These are phyloP conservation scores for Aspergillus sp. DNA, from an alignment of 2,329 filamentous ascomycete species.

Conservation along the genomic window DNA sequence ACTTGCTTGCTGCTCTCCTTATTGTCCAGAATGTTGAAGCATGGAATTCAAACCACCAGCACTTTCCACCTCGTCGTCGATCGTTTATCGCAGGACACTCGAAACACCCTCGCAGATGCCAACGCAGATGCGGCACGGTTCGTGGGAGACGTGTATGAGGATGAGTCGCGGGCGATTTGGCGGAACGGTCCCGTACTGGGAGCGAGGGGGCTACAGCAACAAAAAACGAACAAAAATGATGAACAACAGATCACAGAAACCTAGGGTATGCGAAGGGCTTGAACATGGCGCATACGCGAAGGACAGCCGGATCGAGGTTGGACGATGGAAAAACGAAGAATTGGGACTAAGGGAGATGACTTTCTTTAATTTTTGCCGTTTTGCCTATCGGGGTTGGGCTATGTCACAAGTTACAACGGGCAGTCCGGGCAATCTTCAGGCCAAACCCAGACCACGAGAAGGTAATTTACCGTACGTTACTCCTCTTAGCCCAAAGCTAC, in stretches of 20 bases:
- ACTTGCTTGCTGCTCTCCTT: constrained; percentile 48
- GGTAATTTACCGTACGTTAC: constrained; percentile 20
- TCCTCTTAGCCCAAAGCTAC: neutral
- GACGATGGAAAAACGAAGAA: constrained; percentile 17
- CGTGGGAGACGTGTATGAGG: constrained; percentile 9
- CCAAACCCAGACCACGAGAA: neutral
- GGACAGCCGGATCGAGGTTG: constrained; percentile 22
- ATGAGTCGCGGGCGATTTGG: constrained; percentile 6
- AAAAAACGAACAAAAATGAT: constrained; percentile 9
- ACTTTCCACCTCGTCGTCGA: constrained; percentile 25
- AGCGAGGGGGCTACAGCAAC: constrained; percentile 10
- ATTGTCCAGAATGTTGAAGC: constrained; percentile 47
- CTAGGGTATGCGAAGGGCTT: constrained; percentile 27
- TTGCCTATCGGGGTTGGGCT: constrained; percentile 14
- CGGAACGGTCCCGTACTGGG: constrained; percentile 2
- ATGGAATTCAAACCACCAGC: constrained; percentile 40
- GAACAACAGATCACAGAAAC: constrained; percentile 29
- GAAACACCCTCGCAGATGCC: constrained; percentile 8
- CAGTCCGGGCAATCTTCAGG: neutral
- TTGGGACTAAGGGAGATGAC: constrained; percentile 8
- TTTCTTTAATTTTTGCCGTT: constrained; percentile 12
- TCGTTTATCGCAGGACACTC: constrained; percentile 27
- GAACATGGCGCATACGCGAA: constrained; percentile 36
- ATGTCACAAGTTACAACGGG: constrained; percentile 19
- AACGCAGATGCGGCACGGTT: constrained; percentile 4